Percentiles rank a stretch among this genome's conserved stretches.
These are phyloP conservation scores for Skeletonema menzelii DNA, from an alignment of 108 stramenopile species.

Conservation along the genomic window DNA sequence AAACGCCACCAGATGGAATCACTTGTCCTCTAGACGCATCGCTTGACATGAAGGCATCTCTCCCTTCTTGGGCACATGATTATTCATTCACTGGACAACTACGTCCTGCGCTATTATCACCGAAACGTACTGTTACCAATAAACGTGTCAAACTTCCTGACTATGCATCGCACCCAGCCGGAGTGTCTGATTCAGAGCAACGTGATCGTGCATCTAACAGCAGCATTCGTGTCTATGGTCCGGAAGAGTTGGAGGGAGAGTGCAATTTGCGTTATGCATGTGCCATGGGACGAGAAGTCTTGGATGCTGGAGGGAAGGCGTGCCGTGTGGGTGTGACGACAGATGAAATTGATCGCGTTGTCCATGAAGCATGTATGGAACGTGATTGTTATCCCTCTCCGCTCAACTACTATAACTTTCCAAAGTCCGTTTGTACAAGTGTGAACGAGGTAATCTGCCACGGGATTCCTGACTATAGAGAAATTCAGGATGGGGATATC, in stretches of 20 bases:
- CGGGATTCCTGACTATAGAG: constrained; percentile 90
- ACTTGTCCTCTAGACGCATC: constrained; percentile 63
- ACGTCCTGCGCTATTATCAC: constrained; percentile 70
- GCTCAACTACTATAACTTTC: constrained; percentile 97
- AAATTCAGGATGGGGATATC: constrained; percentile 96
- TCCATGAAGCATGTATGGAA: constrained; percentile 91
- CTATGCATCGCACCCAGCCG: constrained; percentile 78
- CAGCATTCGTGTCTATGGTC: constrained; percentile 75
- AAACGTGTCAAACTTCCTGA: constrained; percentile 70
- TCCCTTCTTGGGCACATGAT: constrained; percentile 68
- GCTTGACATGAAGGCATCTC: constrained; percentile 44
- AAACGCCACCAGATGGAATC: constrained; percentile 64
- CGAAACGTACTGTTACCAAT: constrained; percentile 63
- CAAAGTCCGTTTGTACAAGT: constrained; percentile 95
- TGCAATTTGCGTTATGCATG: constrained; percentile 89
- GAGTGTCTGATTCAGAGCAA: constrained; percentile 70
- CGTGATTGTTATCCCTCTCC: constrained; percentile 96
- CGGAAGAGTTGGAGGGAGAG: constrained; percentile 87
- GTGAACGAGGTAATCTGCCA: constrained; percentile 99
- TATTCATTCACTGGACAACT: constrained; percentile 73
- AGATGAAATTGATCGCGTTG: constrained; percentile 96
- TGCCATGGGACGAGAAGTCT: constrained; percentile 93
- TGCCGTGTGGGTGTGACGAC: constrained; percentile 93
- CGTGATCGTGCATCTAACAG: constrained; percentile 68
- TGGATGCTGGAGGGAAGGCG: constrained; percentile 91